Evolutionary conservation across 306 rosid species (phyloP).

Genomic region (Pterocarpus macrocarpus): DNA sequence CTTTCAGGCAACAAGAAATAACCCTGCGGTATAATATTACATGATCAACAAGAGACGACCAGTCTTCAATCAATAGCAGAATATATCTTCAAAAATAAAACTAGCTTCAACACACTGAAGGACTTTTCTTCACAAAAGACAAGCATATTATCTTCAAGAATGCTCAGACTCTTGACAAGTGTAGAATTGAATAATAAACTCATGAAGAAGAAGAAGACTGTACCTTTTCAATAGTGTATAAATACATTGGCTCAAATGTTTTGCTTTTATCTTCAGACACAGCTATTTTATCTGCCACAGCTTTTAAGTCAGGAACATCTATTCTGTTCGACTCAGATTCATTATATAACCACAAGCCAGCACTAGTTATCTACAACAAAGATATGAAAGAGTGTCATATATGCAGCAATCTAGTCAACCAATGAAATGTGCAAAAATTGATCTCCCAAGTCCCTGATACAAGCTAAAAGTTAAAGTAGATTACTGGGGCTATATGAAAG

Average conservation of each 20-base stretch:
- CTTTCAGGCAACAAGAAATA: constrained; percentile 93
- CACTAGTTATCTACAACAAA: constrained; percentile 73
- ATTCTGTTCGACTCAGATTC: constrained; percentile 60
- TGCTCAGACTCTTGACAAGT: constrained; percentile 9
- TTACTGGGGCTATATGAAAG: not conserved
- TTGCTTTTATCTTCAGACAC: constrained; percentile 66
- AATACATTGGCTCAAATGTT: constrained; percentile 85
- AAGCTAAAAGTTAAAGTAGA: constrained; percentile 14
- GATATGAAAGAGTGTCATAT: constrained; percentile 29
- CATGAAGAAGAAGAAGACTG: not conserved
- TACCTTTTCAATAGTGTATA: constrained; percentile 97
- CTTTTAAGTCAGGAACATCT: constrained; percentile 53
- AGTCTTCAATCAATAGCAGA: constrained; percentile 17
- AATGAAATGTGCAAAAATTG: constrained; percentile 8
- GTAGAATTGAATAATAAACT: constrained; percentile 11
- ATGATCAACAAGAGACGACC: constrained; percentile 32
- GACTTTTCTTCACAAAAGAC: constrained; percentile 34
- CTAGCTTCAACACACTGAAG: constrained; percentile 38
- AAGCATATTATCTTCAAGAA: constrained; percentile 13
- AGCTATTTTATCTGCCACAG: constrained; percentile 54
- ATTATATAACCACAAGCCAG: constrained; percentile 83
- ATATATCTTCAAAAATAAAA: constrained; percentile 6
- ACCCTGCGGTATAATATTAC: constrained; percentile 65
- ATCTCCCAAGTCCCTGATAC: constrained; percentile 16
- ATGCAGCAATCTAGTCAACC: constrained; percentile 36